These are phyloP conservation scores for Porodaedalea pini DNA, from an alignment of 1,284 basidiomycete genomes.

Conservation along the genomic window DNA sequence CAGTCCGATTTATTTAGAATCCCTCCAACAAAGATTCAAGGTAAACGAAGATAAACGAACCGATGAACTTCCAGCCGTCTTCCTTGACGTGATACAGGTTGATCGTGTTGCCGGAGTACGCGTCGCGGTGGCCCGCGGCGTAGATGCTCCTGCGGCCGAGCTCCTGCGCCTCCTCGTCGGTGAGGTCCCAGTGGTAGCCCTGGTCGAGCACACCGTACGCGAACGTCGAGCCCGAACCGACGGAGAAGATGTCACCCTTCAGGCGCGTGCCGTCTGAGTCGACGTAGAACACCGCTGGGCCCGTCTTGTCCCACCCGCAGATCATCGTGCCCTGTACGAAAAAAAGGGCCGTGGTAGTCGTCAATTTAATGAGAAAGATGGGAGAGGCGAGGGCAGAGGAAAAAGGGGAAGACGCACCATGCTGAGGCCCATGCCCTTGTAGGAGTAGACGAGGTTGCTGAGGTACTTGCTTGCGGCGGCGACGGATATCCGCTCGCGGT, in stretches of 20 bases:
- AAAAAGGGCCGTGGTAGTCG: background rate
- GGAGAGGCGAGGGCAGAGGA: background rate
- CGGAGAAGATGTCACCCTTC: conserved; percentile 96
- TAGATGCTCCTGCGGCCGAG: conserved; percentile 94
- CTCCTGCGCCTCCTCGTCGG: conserved; percentile 93
- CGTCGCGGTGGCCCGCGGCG: conserved; percentile 96
- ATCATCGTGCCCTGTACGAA: conserved; percentile 91
- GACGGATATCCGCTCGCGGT: conserved; percentile 97
- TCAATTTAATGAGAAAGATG: background rate
- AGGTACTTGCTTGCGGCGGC: conserved; percentile 98
- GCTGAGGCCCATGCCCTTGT: conserved; percentile 98
- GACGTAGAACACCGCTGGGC: conserved; percentile 97
- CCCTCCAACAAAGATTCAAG: background rate
- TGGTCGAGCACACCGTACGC: conserved; percentile 99
- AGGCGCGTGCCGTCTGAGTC: conserved; percentile 96
- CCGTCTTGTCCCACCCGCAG: conserved; percentile 99
- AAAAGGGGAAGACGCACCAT: conserved; percentile 60
- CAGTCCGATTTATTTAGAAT: too few species aligned
- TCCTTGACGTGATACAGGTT: conserved; percentile 97
- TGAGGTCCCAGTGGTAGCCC: conserved; percentile 91
- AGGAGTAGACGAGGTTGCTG: conserved; percentile 95
- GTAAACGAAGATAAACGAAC: conserved; percentile 41
- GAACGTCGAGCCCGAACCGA: conserved; percentile 97
- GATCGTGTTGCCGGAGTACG: conserved; percentile 95
- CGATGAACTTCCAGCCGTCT: conserved; percentile 91